These are phyloP conservation scores for Penicillium silybi DNA, from an alignment of 495 filamentous ascomycete species.

Conservation along the genomic window DNA sequence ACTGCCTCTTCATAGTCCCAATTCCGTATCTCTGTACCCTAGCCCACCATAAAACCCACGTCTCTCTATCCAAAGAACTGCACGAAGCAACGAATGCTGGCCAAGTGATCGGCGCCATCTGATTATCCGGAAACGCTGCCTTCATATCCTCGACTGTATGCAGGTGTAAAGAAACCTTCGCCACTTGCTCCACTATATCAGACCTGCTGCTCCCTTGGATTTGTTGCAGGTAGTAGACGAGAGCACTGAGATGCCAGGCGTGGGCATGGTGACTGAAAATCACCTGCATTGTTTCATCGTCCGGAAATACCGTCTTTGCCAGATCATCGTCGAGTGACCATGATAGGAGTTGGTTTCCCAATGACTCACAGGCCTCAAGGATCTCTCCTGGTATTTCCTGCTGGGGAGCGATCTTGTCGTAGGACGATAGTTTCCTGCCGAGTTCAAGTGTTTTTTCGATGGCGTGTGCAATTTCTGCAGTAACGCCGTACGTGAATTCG, in stretches of 20 bases:
- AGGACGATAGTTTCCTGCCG: not conserved
- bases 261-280: not conserved
- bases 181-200: not conserved
- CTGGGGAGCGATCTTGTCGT: no score
- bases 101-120: not conserved
- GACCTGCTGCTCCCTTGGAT: not conserved
- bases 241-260: not conserved
- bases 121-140: not conserved
- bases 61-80: not conserved
- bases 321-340: not conserved
- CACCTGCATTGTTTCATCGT: not conserved
- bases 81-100: not conserved
- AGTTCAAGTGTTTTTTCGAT: not conserved
- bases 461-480: not conserved
- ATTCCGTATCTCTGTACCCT: not conserved
- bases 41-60: not conserved
- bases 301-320: not conserved
- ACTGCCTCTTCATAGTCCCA: not conserved
- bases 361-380: no score
- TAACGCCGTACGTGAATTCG: not conserved
- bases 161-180: not conserved
- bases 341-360: no score
- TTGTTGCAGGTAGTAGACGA: not conserved
- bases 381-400: no score
- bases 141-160: not conserved